phyloP scores from a whole-genome alignment of 176 grass and related monocot genomes.

The Urochloa ruziziensis region DNA sequence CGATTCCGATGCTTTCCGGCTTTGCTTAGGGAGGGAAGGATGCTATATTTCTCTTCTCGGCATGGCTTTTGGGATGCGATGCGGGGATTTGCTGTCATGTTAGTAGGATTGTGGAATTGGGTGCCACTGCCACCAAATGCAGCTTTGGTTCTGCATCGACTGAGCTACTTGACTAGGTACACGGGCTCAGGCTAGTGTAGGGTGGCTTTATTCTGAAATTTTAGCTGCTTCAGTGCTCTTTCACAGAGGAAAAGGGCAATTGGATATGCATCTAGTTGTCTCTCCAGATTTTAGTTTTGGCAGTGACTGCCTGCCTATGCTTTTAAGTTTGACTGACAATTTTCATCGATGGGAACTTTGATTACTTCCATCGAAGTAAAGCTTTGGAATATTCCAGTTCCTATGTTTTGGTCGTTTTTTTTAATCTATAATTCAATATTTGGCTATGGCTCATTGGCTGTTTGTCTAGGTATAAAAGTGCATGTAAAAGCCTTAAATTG shows the following conservation, averaged over 20 bases:
- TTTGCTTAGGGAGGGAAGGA: conserved; percentile 1
- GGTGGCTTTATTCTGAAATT: background rate
- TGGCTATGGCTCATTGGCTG: background rate
- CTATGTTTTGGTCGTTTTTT: background rate
- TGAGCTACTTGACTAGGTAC: background rate
- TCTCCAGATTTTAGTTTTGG: background rate
- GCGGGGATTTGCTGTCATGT: background rate
- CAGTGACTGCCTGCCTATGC: background rate
- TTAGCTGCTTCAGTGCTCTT: background rate
- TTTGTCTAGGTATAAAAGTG: background rate
- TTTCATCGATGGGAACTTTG: background rate
- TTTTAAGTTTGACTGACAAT: background rate
- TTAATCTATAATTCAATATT: background rate
- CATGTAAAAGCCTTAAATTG: background rate
- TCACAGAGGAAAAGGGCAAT: background rate
- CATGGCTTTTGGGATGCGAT: background rate
- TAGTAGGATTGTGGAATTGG: conserved; percentile 35
- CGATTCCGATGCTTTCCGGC: conserved; percentile 30
- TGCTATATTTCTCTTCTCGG: background rate
- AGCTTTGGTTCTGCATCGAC: conserved; percentile 20
- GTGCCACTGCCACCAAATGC: background rate
- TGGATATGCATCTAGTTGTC: background rate
- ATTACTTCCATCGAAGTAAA: background rate
- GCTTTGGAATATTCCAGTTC: background rate
- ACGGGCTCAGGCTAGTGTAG: background rate